Evolutionary conservation across 2,329 filamentous ascomycete species (phyloP).

Genomic region (Epichloe sp.): DNA sequence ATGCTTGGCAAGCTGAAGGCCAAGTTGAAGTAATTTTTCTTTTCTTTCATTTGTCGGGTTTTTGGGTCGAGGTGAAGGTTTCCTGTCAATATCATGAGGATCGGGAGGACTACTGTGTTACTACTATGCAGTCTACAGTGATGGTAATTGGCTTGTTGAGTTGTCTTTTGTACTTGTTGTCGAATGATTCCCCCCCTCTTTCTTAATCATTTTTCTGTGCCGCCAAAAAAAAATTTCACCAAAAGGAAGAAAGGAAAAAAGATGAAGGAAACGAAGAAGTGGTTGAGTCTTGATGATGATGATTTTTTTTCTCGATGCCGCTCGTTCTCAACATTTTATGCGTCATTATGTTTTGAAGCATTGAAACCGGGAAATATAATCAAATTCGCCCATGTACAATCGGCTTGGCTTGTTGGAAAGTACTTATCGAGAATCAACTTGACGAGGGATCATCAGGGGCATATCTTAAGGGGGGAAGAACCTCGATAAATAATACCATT

Average conservation of each 20-base stretch:
- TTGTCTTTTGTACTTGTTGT: constrained; percentile 19
- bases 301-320: too few relatives aligned
- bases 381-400: background rate
- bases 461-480: too few relatives aligned
- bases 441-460: too few relatives aligned
- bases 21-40: constrained; percentile 23
- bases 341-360: too few relatives aligned
- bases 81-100: constrained; percentile 1
- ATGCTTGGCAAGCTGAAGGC: constrained; percentile 46
- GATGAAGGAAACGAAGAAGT: background rate
- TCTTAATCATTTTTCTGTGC: constrained; percentile 6
- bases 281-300: background rate
- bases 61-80: constrained; percentile 9
- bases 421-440: background rate
- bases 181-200: constrained; percentile 26
- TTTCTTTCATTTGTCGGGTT: background rate
- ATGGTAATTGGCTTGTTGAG: constrained; percentile 20
- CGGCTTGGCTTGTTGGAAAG: background rate
- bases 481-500: too few relatives aligned
- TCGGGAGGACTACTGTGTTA: constrained; percentile 6
- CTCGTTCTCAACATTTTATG: too few relatives aligned
- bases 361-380: background rate
- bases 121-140: constrained; percentile 11
- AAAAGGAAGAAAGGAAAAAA: background rate
- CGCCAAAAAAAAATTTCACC: background rate